These are phyloP conservation scores for Lipomyces kockii DNA, from an alignment of 805 yeast species.

Conservation along the genomic window DNA sequence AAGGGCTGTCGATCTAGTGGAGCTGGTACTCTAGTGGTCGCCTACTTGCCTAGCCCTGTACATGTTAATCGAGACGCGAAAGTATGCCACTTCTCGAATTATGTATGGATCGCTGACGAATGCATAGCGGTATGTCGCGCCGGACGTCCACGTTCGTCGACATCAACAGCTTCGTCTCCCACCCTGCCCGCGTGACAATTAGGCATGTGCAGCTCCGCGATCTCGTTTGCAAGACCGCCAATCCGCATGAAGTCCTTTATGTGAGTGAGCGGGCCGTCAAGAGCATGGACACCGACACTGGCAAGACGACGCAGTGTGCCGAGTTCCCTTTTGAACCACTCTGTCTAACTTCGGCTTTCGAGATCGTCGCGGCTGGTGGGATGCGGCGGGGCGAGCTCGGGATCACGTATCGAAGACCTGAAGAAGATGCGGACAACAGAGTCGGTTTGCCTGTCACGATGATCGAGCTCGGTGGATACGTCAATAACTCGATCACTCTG, in stretches of 20 bases:
- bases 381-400: conserved; percentile 69
- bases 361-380: conserved; percentile 60
- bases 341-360: conserved; percentile 65
- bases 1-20: not conserved
- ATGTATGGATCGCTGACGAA: not conserved
- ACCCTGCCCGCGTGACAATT: conserved; percentile 42
- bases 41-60: not conserved
- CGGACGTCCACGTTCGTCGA: conserved; percentile 31
- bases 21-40: not conserved
- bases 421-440: conserved; percentile 3
- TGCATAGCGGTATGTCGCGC: conserved; percentile 19
- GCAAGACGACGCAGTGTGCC: conserved; percentile 49
- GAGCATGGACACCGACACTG: conserved; percentile 49
- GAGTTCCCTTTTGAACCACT: conserved; percentile 69
- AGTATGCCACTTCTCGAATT: conserved; percentile 10
- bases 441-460: conserved; percentile 45
- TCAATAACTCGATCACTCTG: conserved; percentile 72
- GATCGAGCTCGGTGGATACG: conserved; percentile 73
- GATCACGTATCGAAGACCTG: conserved; percentile 54
- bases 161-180: conserved; percentile 17
- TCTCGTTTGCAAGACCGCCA: conserved; percentile 58
- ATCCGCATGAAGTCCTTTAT: conserved; percentile 56
- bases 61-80: conserved; percentile 22
- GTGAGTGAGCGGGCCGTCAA: conserved; percentile 62
- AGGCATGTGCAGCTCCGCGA: conserved; percentile 84